A percentile compares a stretch with the other conserved stretches of the same genome.
These are phyloP conservation scores for Mollisia scopiformis DNA, from an alignment of 2,329 filamentous ascomycete species.

Conservation along the genomic window DNA sequence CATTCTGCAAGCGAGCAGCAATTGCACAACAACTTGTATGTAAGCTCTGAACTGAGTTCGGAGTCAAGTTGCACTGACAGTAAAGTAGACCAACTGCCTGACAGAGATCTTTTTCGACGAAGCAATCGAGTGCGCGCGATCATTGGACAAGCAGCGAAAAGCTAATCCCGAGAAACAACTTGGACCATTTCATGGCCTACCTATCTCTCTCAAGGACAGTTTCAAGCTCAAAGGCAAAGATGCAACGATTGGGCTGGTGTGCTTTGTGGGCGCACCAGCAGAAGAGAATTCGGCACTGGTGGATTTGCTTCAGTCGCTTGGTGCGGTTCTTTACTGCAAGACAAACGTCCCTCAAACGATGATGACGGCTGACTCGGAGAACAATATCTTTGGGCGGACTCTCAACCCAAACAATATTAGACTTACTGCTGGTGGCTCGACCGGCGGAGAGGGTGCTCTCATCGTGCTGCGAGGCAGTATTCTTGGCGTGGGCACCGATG, in stretches of 20 bases:
- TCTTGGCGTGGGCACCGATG: slow-evolving; percentile 45
- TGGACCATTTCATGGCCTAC: slow-evolving; percentile 63
- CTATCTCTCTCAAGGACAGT: slow-evolving; percentile 60
- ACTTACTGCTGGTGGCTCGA: slow-evolving; percentile 61
- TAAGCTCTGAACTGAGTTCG: no score
- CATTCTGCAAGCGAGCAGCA: no score
- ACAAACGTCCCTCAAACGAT: slow-evolving; percentile 66
- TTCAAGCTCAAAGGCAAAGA: slow-evolving; percentile 54
- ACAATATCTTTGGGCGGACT: slow-evolving; percentile 60
- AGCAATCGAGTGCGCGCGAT: no score
- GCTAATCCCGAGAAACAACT: slow-evolving; percentile 44
- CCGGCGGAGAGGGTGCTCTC: slow-evolving; percentile 61
- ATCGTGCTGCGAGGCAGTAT: slow-evolving; percentile 42
- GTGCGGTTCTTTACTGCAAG: slow-evolving; percentile 68
- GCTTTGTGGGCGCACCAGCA: slow-evolving; percentile 53
- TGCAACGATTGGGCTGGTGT: slow-evolving; percentile 56
- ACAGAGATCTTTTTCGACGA: no score
- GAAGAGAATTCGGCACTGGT: slow-evolving; percentile 44
- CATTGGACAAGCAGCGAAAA: no score
- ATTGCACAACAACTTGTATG: no score
- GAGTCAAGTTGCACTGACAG: no score
- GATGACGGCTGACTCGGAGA: slow-evolving; percentile 54
- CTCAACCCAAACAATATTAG: slow-evolving; percentile 52
- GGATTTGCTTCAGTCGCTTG: slow-evolving; percentile 56
- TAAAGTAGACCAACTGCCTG: no score